phyloP scores from a whole-genome alignment of 345 rosid species.

The Physaria fendleri region DNA sequence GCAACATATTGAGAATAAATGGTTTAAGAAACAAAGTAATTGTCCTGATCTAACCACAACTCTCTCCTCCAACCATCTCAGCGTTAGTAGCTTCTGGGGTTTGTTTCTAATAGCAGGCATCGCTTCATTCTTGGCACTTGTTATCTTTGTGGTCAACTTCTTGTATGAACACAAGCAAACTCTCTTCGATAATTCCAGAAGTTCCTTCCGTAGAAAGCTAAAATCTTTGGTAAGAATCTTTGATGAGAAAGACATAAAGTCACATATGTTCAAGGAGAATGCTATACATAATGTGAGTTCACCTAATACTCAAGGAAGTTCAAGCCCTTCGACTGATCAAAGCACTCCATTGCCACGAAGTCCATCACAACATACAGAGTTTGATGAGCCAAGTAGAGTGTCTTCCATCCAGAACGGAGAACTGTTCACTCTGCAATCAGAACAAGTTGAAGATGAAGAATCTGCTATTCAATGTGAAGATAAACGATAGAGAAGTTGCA shows the following conservation, averaged over 20 bases:
- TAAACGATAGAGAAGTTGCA: background rate
- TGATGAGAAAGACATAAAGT: conserved; percentile 29
- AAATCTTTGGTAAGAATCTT: conserved; percentile 17
- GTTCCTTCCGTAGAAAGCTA: conserved; percentile 30
- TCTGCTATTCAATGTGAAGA: conserved; percentile 7
- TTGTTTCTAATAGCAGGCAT: conserved; percentile 38
- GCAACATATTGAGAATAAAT: conserved; percentile 17
- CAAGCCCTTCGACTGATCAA: conserved; percentile 1
- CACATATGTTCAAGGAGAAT: conserved; percentile 27
- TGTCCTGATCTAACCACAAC: conserved; percentile 11
- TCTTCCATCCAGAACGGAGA: background rate
- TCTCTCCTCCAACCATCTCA: conserved; percentile 29
- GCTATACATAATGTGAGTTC: conserved; percentile 19
- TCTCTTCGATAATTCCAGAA: background rate
- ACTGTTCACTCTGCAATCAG: background rate
- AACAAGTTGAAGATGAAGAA: conserved; percentile 3
- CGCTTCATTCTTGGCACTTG: conserved; percentile 32
- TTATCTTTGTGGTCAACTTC: conserved; percentile 17
- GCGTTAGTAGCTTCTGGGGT: conserved; percentile 38
- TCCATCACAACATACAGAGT: background rate
- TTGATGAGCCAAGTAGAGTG: conserved; percentile 22
- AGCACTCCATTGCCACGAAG: conserved; percentile 7
- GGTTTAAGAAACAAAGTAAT: background rate
- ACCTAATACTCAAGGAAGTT: conserved; percentile 10
- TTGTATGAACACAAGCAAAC: conserved; percentile 14